These are phyloP conservation scores for Lathyrus aphaca DNA, from an alignment of 306 rosid species.

Conservation along the genomic window DNA sequence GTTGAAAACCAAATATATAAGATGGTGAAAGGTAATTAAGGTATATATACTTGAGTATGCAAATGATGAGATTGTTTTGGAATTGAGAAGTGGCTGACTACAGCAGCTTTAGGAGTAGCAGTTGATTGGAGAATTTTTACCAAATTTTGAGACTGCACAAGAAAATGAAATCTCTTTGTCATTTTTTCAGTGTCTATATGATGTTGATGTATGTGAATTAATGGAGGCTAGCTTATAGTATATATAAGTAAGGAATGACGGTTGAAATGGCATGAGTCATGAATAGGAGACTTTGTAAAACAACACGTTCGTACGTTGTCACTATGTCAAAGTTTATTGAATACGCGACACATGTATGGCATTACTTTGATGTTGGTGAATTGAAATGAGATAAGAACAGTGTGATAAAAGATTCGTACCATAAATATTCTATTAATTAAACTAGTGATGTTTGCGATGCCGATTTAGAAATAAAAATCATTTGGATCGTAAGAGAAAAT, in stretches of 20 bases:
- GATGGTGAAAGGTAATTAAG: not conserved
- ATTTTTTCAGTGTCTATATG: constrained; percentile 13
- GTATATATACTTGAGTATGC: constrained; percentile 35
- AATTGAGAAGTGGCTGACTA: constrained; percentile 34
- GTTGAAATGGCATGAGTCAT: constrained; percentile 26
- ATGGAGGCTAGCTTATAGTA: not conserved
- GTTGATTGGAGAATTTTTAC: constrained; percentile 37
- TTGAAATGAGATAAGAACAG: not conserved
- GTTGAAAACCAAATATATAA: too few species aligned
- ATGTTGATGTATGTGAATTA: constrained; percentile 1
- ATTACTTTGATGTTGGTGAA: not conserved
- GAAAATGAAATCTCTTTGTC: constrained; percentile 45
- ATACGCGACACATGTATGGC: constrained; percentile 31
- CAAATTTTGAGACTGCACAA: constrained; percentile 27
- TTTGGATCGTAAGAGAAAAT: too few species aligned
- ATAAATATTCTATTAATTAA: not conserved
- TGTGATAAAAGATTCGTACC: not conserved
- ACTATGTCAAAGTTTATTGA: not conserved
- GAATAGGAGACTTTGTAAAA: not conserved
- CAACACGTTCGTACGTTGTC: constrained; percentile 26
- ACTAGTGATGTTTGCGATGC: too few species aligned
- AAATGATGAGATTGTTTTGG: constrained; percentile 31
- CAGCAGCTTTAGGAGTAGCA: not conserved
- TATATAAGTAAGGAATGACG: not conserved
- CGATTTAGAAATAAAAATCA: too few species aligned